Base-by-base conservation (phyloP, 2,329 filamentous ascomycete genomes). In the Trichoderma polysporum region DNA sequence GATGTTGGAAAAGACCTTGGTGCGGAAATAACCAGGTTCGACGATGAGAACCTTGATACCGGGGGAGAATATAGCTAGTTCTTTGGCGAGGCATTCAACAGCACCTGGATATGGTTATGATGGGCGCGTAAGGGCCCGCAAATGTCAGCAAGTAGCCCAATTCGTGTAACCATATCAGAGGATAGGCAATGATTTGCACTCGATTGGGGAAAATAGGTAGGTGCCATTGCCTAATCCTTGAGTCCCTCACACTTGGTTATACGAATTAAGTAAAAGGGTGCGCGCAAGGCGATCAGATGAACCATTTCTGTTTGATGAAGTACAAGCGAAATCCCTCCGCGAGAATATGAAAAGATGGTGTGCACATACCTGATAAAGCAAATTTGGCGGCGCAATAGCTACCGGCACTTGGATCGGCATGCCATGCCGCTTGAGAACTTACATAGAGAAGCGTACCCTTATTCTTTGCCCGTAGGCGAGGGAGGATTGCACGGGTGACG, bases 11-110 rank as follows among this genome's bases (percentile, higher is more conserved):
- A 84, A 78, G 0, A 80, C 76, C 0, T 74, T 73, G 0, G 81
- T 84, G 2, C 78, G 73, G 66, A 82, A 84, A 62, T 80, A 71
- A 1, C 73, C 73, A 10, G 73, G 81, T 57, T 82, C 80, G 2
- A 82, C 71, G 0, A 81, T 70, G 1, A 80, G 70, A 0, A 79
- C 71, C 22, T 78, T 74, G 35, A 84, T 70, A 1, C 73, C 75
- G 6, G 68, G 63, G 7, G 69, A 58, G 12, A 74, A 63, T 2
- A 73, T 69, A 0, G 68, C 69, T 3, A 73, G 61, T 25, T 75
- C 73, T 54, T 74, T 74, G 1, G 71, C 66, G 4, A 75, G 69
- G 15, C 71, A 74, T 49, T 74, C 72, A 4, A 73, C 69, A 0
- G 72, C 69, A 5, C 72, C 73, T 75, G 33, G 4, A 7, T 52